Percentiles rank a stretch among this genome's conserved stretches.
These are phyloP conservation scores for Pythium periplocum DNA, from an alignment of 352 stramenopile species.

Conservation along the genomic window DNA sequence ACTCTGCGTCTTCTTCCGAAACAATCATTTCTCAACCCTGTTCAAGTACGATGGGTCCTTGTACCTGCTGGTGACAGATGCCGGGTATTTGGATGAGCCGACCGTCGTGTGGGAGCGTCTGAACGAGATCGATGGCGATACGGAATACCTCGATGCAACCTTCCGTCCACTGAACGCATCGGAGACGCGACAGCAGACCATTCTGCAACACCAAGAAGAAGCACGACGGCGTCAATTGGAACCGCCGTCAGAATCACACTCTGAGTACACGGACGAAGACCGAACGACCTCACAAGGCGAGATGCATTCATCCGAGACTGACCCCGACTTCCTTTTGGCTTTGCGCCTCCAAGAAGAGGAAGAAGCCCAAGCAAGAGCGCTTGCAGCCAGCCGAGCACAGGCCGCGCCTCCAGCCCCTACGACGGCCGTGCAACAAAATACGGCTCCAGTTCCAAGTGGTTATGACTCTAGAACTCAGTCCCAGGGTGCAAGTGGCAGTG, in stretches of 20 bases:
- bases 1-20: slow-evolving; percentile 97
- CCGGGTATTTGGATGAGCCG: slow-evolving; percentile 92
- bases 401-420: neutral
- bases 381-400: neutral
- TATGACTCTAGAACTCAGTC: slow-evolving; percentile 15
- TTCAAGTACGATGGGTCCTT: slow-evolving; percentile 93
- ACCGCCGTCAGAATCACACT: slow-evolving; percentile 8
- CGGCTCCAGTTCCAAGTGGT: slow-evolving; percentile 6
- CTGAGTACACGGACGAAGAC: slow-evolving; percentile 7
- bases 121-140: slow-evolving; percentile 87
- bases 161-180: slow-evolving; percentile 63
- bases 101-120: slow-evolving; percentile 95
- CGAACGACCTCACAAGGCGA: slow-evolving; percentile 10
- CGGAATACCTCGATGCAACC: slow-evolving; percentile 63
- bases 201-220: slow-evolving; percentile 57
- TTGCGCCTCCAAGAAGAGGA: slow-evolving; percentile 80
- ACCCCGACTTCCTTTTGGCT: slow-evolving; percentile 70
- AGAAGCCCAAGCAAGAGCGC: slow-evolving; percentile 13
- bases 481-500: slow-evolving; percentile 20
- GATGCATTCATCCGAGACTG: slow-evolving; percentile 16
- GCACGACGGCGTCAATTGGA: slow-evolving; percentile 22
- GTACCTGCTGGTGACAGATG: slow-evolving; percentile 96
- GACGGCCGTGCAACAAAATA: neutral
- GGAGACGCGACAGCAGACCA: slow-evolving; percentile 62
- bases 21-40: slow-evolving; percentile 98